These are phyloP conservation scores for Acanthamoeba castellanii DNA, from an alignment of 208 protist species.

Conservation along the genomic window DNA sequence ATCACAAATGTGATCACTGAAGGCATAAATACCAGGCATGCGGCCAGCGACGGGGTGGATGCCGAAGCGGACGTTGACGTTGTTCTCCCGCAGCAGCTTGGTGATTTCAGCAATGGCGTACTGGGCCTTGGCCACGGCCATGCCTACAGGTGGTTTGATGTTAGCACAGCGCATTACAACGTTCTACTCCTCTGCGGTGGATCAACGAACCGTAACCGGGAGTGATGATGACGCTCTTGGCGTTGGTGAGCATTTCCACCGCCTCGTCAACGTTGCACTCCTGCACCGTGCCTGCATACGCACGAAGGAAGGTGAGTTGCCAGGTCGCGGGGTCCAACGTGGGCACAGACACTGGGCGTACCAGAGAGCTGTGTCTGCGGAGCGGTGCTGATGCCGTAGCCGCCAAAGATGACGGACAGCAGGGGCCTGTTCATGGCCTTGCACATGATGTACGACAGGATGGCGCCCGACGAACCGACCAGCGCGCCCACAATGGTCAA, in stretches of 20 bases:
- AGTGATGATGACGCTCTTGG: constrained; percentile 93
- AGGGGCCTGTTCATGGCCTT: constrained; percentile 93
- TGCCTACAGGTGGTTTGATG: constrained; percentile 46
- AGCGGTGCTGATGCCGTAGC: constrained; percentile 84
- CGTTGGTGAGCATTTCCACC: constrained; percentile 67
- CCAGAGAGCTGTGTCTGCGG: constrained; percentile 24
- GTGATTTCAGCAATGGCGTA: constrained; percentile 92
- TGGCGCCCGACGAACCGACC: constrained; percentile 94
- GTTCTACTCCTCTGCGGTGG: background rate
- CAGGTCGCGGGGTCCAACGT: too few relatives aligned
- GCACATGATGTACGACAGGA: constrained; percentile 96
- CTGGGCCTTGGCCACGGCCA: constrained; percentile 94
- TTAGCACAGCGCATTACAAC: background rate
- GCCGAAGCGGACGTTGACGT: constrained; percentile 88
- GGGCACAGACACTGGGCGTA: background rate
- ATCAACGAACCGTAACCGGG: constrained; percentile 91
- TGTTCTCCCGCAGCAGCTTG: constrained; percentile 77
- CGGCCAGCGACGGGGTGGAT: constrained; percentile 95
- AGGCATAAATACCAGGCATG: constrained; percentile 79
- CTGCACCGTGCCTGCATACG: constrained; percentile 23
- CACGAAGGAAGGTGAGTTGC: background rate
- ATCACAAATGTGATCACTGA: too few relatives aligned
- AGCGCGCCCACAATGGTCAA: constrained; percentile 93
- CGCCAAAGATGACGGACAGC: constrained; percentile 91
- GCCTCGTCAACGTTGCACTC: constrained; percentile 54